Percentiles rank a stretch among this genome's conserved stretches.
Conservation (phyloP, 2,329 filamentous ascomycete genomes). For the Talaromyces sp. region DNA sequence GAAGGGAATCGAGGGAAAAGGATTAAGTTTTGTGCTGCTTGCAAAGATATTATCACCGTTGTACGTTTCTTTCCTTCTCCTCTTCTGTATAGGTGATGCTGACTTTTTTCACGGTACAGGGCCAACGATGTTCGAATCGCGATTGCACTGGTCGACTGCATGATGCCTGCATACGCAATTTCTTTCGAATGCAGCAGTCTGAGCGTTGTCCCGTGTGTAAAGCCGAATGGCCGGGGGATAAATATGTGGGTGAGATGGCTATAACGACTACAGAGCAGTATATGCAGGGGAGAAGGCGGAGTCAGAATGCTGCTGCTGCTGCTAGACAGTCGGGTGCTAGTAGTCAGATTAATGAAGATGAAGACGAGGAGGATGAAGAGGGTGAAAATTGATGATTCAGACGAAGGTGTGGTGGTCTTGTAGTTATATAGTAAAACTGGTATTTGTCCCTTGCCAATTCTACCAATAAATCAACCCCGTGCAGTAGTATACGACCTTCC, state of each 20-base stretch:
- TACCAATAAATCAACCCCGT: too few species aligned
- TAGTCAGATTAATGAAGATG: background rate
- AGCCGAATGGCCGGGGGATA: slow-evolving; percentile 47
- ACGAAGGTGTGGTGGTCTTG: background rate
- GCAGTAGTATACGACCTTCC: too few species aligned
- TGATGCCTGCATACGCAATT: slow-evolving; percentile 66
- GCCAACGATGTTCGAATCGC: slow-evolving; percentile 66
- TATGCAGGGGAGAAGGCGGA: slow-evolving; percentile 24
- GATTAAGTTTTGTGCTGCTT: slow-evolving; percentile 83
- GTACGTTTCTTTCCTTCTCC: slow-evolving; percentile 30
- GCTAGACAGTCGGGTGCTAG: background rate
- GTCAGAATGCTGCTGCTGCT: slow-evolving; percentile 15
- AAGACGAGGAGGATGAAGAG: background rate
- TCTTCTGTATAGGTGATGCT: background rate
- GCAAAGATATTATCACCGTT: slow-evolving; percentile 80
- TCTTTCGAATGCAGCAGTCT: slow-evolving; percentile 62
- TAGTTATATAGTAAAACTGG: background rate
- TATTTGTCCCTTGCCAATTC: too few species aligned
- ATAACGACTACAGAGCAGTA: slow-evolving; percentile 29
- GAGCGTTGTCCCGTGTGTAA: slow-evolving; percentile 60
- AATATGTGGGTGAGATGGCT: slow-evolving; percentile 51
- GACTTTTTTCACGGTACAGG: slow-evolving; percentile 46
- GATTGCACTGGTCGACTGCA: slow-evolving; percentile 69
- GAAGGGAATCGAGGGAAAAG: slow-evolving; percentile 55
- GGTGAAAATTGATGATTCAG: background rate